Evolutionary conservation across 176 grass and related monocot genomes (phyloP).

Genomic region (Oryza coarctata): DNA sequence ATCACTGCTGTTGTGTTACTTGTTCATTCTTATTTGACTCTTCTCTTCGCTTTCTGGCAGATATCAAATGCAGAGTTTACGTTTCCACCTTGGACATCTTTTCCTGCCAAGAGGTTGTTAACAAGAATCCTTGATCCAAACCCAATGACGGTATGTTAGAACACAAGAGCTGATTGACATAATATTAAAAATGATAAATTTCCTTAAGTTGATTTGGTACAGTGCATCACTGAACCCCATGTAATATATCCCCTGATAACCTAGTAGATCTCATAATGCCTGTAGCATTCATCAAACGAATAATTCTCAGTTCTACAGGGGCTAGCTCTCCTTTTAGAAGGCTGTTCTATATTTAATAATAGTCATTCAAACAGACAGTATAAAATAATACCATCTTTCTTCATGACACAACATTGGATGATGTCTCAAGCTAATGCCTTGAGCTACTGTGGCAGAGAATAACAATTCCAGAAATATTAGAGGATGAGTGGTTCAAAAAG

Average conservation of each 20-base stretch:
- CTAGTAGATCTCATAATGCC: neutral
- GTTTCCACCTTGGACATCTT: constrained; percentile 84
- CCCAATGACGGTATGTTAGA: constrained; percentile 62
- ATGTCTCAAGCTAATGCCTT: constrained; percentile 12
- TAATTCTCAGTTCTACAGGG: neutral
- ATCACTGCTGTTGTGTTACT: neutral
- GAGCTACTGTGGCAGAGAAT: constrained; percentile 61
- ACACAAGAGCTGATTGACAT: constrained; percentile 25
- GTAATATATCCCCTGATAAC: neutral
- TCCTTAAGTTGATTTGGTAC: neutral
- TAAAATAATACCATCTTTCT: neutral
- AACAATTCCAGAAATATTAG: constrained; percentile 84
- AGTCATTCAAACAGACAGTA: neutral
- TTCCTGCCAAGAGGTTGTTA: constrained; percentile 92
- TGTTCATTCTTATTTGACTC: constrained; percentile 24
- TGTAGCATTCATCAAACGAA: neutral
- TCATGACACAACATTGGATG: neutral
- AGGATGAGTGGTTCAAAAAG: constrained; percentile 95
- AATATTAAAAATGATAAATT: neutral
- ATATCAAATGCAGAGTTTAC: constrained; percentile 78
- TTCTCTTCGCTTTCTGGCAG: constrained; percentile 41
- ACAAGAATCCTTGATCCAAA: constrained; percentile 94
- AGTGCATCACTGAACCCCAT: neutral
- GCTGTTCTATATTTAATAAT: neutral
- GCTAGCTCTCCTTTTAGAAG: neutral